phyloP scores from a whole-genome alignment of 2,329 filamentous ascomycete species.

The Claviceps pazoutovae region DNA sequence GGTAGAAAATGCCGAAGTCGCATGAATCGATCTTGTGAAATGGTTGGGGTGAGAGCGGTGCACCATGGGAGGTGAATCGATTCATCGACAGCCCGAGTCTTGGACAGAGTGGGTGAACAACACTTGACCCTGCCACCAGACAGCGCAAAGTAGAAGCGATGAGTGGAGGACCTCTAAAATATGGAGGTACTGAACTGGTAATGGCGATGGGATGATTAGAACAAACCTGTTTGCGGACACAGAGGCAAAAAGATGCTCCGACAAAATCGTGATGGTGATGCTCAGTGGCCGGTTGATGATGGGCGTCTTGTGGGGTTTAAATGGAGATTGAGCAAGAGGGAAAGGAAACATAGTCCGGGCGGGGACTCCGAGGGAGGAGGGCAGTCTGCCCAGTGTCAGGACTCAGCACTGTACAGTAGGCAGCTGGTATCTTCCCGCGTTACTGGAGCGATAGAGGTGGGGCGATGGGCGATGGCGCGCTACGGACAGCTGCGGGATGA shows the following conservation, averaged over 20 bases:
- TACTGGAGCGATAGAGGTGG: too few relatives aligned
- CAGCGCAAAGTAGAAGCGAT: neutral
- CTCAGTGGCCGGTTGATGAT: too few relatives aligned
- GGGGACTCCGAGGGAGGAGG: too few relatives aligned
- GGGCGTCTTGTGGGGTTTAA: too few relatives aligned
- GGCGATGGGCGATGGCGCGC: too few relatives aligned
- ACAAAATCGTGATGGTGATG: neutral
- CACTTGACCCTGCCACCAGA: neutral
- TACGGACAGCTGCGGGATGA: too few relatives aligned
- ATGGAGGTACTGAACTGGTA: neutral
- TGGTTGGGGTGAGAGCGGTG: too few relatives aligned
- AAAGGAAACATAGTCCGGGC: too few relatives aligned
- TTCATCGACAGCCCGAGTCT: neutral
- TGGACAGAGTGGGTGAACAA: neutral
- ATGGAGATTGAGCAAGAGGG: too few relatives aligned
- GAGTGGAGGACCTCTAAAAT: neutral
- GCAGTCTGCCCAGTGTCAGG: too few relatives aligned
- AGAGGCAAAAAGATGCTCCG: neutral
- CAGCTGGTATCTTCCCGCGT: too few relatives aligned
- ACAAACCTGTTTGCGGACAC: neutral
- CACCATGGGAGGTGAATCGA: neutral
- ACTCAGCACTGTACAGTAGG: too few relatives aligned
- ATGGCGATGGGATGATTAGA: neutral
- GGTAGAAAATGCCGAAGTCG: neutral
- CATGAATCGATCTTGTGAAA: neutral